Conservation (phyloP, 805 yeast genomes). For the Candida qinlingensis region DNA sequence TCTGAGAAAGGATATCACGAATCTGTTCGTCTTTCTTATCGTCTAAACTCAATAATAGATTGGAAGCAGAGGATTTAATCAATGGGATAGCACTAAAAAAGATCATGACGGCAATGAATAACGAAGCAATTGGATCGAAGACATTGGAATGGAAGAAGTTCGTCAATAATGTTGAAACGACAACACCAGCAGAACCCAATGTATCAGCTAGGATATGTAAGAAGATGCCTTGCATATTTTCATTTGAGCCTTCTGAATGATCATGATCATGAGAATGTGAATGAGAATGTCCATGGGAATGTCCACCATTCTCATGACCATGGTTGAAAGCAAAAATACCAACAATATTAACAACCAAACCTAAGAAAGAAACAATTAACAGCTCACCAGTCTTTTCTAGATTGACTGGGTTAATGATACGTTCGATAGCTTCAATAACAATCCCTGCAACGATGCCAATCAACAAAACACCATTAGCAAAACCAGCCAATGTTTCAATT, state of each 20-base stretch:
- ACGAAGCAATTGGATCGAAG: conserved; percentile 89
- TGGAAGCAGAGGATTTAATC: conserved; percentile 71
- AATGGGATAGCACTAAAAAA: conserved; percentile 80
- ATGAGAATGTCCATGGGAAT: conserved; percentile 36
- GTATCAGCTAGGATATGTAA: conserved; percentile 94
- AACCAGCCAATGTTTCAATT: conserved; percentile 90
- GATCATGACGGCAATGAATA: conserved; percentile 77
- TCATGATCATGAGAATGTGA: conserved; percentile 28
- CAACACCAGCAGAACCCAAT: conserved; percentile 94
- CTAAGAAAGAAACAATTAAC: conserved; percentile 76
- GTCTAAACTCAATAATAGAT: conserved; percentile 59
- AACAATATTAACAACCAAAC: conserved; percentile 81
- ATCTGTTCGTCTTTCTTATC: conserved; percentile 56
- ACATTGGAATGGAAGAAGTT: conserved; percentile 61
- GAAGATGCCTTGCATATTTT: conserved; percentile 91
- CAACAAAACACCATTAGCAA: conserved; percentile 85
- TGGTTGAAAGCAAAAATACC: conserved; percentile 95
- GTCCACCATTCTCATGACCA: conserved; percentile 52
- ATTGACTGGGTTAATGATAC: conserved; percentile 72
- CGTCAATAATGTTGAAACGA: conserved; percentile 79
- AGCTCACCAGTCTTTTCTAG: conserved; percentile 79
- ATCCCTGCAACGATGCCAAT: conserved; percentile 89
- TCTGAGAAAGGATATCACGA: conserved; percentile 60
- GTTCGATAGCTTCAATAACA: conserved; percentile 76
- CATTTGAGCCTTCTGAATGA: conserved; percentile 34